These are phyloP conservation scores for Anthracocystis setariae DNA, from an alignment of 1,284 basidiomycete genomes.

Conservation along the genomic window DNA sequence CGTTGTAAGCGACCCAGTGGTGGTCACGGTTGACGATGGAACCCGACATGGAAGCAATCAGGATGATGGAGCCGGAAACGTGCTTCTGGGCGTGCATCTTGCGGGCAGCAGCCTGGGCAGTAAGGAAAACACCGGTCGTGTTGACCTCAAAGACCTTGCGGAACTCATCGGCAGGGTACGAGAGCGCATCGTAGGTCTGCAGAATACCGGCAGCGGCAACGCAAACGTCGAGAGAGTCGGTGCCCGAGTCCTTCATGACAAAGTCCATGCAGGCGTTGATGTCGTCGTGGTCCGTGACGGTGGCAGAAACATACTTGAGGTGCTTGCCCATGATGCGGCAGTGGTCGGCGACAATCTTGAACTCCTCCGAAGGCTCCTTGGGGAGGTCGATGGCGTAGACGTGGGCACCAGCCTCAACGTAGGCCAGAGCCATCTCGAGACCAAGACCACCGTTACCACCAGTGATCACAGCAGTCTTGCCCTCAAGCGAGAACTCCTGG, in stretches of 20 bases:
- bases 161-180: constrained; percentile 78
- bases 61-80: constrained; percentile 79
- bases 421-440: constrained; percentile 80
- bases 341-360: constrained; percentile 69
- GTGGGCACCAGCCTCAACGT: constrained; percentile 80
- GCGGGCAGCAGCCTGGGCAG: constrained; percentile 80
- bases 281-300: constrained; percentile 73
- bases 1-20: constrained; percentile 81
- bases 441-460: constrained; percentile 80
- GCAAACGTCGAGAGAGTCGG: constrained; percentile 76
- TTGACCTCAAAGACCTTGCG: constrained; percentile 77
- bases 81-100: constrained; percentile 77
- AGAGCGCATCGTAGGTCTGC: constrained; percentile 74
- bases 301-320: constrained; percentile 68
- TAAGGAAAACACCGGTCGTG: constrained; percentile 79
- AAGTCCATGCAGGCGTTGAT: constrained; percentile 66
- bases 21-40: constrained; percentile 79
- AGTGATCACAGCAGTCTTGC: constrained; percentile 75
- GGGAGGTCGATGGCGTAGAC: constrained; percentile 83
- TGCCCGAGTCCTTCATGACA: constrained; percentile 64
- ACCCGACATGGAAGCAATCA: constrained; percentile 87
- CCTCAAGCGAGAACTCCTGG: constrained; percentile 79
- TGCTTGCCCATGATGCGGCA: constrained; percentile 75
- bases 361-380: constrained; percentile 75
- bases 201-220: constrained; percentile 82